Conservation (phyloP, 1,139 yeast genomes). For the Waltiozyma sp. region DNA sequence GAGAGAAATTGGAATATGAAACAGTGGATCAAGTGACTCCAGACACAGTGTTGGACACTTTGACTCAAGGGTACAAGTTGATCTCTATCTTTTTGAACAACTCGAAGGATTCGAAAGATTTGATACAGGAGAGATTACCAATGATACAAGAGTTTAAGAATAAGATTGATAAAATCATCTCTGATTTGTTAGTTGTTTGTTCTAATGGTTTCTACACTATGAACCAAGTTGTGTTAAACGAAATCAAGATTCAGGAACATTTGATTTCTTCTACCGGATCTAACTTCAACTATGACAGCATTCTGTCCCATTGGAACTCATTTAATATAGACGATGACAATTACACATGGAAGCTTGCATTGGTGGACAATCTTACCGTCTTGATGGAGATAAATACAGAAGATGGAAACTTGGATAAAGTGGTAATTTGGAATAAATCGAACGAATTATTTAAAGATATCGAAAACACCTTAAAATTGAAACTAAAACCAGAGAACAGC, state of each 20-base stretch:
- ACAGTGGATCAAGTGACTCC: conserved; percentile 20
- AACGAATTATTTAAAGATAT: background rate
- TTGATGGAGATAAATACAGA: background rate
- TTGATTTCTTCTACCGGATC: background rate
- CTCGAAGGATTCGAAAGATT: background rate
- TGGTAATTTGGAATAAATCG: background rate
- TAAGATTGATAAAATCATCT: background rate
- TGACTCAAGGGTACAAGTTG: conserved; percentile 19
- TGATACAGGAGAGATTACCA: background rate
- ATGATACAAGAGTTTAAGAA: background rate
- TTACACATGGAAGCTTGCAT: background rate
- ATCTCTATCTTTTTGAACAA: conserved; percentile 11
- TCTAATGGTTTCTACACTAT: background rate
- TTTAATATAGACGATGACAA: background rate
- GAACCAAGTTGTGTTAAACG: background rate
- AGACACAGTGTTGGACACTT: conserved; percentile 21
- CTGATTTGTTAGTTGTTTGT: background rate
- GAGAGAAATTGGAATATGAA: conserved; percentile 9
- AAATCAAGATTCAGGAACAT: background rate
- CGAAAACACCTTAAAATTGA: background rate
- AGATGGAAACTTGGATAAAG: background rate
- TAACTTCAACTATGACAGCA: background rate
- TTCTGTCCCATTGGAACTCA: background rate
- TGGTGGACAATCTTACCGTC: background rate
- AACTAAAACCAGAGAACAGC: background rate